These are phyloP conservation scores for Dothideomycetes sp. DNA, from an alignment of 2,329 filamentous ascomycete genomes.

Conservation along the genomic window DNA sequence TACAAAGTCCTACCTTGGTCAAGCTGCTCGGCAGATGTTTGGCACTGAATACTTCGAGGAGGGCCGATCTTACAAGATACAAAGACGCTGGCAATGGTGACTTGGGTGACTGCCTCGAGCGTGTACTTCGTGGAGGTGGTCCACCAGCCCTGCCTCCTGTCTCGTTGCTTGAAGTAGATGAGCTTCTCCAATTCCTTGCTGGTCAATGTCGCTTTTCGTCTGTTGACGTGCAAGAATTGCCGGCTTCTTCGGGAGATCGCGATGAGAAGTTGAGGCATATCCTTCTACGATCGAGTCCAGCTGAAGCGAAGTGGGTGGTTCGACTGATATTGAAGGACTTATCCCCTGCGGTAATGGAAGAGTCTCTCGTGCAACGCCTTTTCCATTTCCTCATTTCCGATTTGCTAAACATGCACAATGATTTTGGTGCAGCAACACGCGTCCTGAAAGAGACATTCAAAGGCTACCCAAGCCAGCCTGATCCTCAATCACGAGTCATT, in stretches of 20 bases:
- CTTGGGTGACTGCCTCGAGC: constrained; percentile 60
- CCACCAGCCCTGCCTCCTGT: constrained; percentile 28
- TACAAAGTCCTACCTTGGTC: constrained; percentile 52
- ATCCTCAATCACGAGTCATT: constrained; percentile 18
- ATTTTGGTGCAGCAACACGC: constrained; percentile 49
- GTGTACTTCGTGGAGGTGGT: constrained; percentile 50
- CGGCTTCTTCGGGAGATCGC: constrained; percentile 18
- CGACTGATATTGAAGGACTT: constrained; percentile 69
- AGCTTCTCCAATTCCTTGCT: constrained; percentile 53
- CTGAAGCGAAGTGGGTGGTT: constrained; percentile 79
- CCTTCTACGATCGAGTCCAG: constrained; percentile 46
- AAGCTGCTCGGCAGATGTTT: constrained; percentile 58
- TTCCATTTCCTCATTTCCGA: constrained; percentile 62
- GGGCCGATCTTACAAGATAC: constrained; percentile 53
- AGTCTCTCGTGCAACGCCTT: constrained; percentile 41
- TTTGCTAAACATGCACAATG: constrained; percentile 58
- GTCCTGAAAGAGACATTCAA: constrained; percentile 38
- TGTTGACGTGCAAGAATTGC: constrained; percentile 36
- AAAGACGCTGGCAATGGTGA: constrained; percentile 49
- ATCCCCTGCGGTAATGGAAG: constrained; percentile 54
- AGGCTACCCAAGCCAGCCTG: constrained; percentile 26
- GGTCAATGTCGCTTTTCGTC: constrained; percentile 61
- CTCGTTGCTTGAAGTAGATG: constrained; percentile 63
- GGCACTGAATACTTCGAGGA: constrained; percentile 51
- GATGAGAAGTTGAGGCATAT: constrained; percentile 20